Conservation (phyloP, 129 eudicot genomes). For the Flaveria trinervia region DNA sequence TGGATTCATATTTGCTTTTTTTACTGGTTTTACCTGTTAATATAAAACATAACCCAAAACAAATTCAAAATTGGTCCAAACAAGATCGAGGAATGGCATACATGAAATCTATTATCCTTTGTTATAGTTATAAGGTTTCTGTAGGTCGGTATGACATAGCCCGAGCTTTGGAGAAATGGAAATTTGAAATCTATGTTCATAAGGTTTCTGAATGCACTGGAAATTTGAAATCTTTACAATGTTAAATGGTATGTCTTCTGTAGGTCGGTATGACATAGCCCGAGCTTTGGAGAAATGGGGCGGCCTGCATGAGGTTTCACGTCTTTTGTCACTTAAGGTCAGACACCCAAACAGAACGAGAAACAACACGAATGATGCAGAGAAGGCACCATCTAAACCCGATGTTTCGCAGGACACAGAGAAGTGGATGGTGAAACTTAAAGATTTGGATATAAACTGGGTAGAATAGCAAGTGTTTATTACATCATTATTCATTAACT, state of each 20-base stretch:
- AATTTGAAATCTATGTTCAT: no score
- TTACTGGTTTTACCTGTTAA: not conserved
- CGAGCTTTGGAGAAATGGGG: constrained; percentile 98
- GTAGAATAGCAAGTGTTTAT: constrained; percentile 45
- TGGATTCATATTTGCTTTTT: not conserved
- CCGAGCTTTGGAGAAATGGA: constrained; percentile 96
- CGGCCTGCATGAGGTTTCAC: constrained; percentile 93
- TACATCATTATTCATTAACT: not conserved
- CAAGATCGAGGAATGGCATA: not conserved
- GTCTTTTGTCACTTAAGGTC: constrained; percentile 81
- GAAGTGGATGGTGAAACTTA: constrained; percentile 73
- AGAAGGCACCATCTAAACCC: constrained; percentile 44
- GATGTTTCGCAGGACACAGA: constrained; percentile 68
- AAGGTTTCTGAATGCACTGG: not conserved
- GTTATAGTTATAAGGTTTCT: not conserved
- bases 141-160: constrained; percentile 76
- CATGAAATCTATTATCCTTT: not conserved
- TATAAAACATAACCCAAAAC: not conserved
- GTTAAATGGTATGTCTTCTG: constrained; percentile 4
- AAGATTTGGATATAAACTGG: constrained; percentile 84
- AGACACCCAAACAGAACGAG: constrained; percentile 85
- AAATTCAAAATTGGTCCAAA: not conserved
- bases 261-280: constrained; percentile 97
- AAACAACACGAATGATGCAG: constrained; percentile 51
- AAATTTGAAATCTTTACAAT: not conserved